Percentiles rank a stretch among this genome's conserved stretches.
Evolutionary conservation across 129 eudicot species (phyloP).

Genomic region (Mikania micrantha): DNA sequence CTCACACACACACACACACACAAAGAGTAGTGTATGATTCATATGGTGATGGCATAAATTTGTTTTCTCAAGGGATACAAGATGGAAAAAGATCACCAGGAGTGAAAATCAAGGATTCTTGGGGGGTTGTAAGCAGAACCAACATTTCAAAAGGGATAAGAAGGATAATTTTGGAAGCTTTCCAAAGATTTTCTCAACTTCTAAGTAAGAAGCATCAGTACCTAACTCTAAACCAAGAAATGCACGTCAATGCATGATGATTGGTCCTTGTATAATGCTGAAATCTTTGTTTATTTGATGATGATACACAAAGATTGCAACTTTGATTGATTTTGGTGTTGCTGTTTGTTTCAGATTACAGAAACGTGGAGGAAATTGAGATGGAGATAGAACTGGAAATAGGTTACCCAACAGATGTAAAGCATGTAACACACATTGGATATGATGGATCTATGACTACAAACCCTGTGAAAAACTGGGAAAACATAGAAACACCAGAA

Average conservation of each 20-base stretch:
- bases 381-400: slow-evolving; percentile 58
- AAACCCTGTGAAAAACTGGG: slow-evolving; percentile 46
- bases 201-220: slow-evolving; percentile 38
- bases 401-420: slow-evolving; percentile 90
- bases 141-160: slow-evolving; percentile 40
- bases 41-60: not conserved
- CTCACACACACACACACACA: not conserved
- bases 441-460: slow-evolving; percentile 69
- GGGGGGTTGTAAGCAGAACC: slow-evolving; percentile 33
- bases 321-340: not conserved
- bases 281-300: not conserved
- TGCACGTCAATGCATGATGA: no score
- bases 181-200: slow-evolving; percentile 50
- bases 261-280: not conserved
- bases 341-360: slow-evolving; percentile 32
- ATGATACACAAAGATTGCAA: not conserved
- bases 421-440: slow-evolving; percentile 87
- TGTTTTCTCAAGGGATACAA: slow-evolving; percentile 7
- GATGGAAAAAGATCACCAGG: slow-evolving; percentile 25
- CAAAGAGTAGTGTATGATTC: not conserved
- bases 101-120: slow-evolving; percentile 31
- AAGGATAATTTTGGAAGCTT: slow-evolving; percentile 34
- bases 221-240: not conserved
- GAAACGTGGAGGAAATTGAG: slow-evolving; percentile 32
- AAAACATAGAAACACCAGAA: slow-evolving; percentile 41